Base-by-base conservation (phyloP, 2,329 filamentous ascomycete genomes). In the Nemania bipapillata region DNA sequence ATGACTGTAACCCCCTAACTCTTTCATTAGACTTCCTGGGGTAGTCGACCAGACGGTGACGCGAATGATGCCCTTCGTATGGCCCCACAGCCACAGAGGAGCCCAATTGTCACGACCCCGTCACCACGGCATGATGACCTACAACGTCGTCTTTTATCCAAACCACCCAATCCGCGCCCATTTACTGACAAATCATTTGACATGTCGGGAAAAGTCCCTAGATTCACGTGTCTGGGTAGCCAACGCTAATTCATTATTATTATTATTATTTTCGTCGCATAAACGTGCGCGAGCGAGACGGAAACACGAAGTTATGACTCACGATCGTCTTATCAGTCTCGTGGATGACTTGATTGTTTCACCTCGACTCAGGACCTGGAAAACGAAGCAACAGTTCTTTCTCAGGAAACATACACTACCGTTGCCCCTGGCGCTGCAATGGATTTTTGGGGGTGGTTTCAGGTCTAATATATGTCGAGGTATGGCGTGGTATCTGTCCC, bases 41-140 rank as follows among this genome's bases (percentile, higher is more conserved):
- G 94, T 77, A 97, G 93, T 82, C 91, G 94, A 81, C 92, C 93
- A 75, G 94, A 96, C 75, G 94, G 93, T 77, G 94, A 97, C 81
- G 87, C 91, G 74, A 92, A 96, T 80, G 91, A 96, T 80, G 87
- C 86, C 71, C 86, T 89, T 74, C 90, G 91, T 77, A 89, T 92
- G 83, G 87, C 81, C 45, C 83, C 79, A 35, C 80, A 81, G 42
- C 84, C 85, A 17, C 78, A 69, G 53, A 77, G 75, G 57, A 80
- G 77, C 71, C 76, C 80, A 59, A 80, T 76, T 68, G 75, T 81
- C 70, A 72, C 76, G 26, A 81, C 78, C 6, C 80, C 80, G 37
- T 35, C 35, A 49, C 71, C 76, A 22, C 77, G 79, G 7, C 70
- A 75, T 5, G 78, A 77, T 58, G 77, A 80, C 60, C 72, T 80